phyloP scores from a whole-genome alignment of 139 green algal species.

The Mesostigma viride region DNA sequence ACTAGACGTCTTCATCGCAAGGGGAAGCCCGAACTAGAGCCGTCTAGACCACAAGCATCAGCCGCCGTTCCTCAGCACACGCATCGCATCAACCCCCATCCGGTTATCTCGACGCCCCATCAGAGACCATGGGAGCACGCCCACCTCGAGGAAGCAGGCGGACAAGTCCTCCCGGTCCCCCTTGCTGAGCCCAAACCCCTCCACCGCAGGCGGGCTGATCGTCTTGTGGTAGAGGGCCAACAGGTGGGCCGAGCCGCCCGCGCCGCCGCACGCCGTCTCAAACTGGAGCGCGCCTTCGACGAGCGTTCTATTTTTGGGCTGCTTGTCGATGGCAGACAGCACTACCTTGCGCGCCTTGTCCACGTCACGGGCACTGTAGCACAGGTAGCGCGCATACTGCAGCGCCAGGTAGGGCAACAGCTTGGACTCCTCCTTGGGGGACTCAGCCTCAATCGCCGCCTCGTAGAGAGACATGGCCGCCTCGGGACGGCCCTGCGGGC shows the following conservation, averaged over 20 bases:
- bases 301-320: no score
- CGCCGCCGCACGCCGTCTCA: conserved; percentile 39
- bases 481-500: conserved; percentile 13
- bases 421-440: conserved; percentile 32
- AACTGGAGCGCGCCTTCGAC: conserved; percentile 41
- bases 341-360: conserved; percentile 39
- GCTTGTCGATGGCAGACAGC: conserved; percentile 34
- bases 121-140: no score
- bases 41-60: no score
- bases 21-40: no score
- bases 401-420: conserved; percentile 44
- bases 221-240: conserved; percentile 41
- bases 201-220: conserved; percentile 7
- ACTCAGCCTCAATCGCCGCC: conserved; percentile 37
- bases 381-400: conserved; percentile 55
- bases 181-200: not conserved
- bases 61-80: no score
- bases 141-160: conserved; percentile 19
- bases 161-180: conserved; percentile 42
- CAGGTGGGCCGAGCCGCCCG: conserved; percentile 31
- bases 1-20: no score
- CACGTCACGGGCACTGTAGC: conserved; percentile 15
- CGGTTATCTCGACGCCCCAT: no score
- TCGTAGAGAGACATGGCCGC: conserved; percentile 41
- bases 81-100: no score